Base-by-base conservation (phyloP, 768 basidiomycete genomes). In the Mycena pura region DNA sequence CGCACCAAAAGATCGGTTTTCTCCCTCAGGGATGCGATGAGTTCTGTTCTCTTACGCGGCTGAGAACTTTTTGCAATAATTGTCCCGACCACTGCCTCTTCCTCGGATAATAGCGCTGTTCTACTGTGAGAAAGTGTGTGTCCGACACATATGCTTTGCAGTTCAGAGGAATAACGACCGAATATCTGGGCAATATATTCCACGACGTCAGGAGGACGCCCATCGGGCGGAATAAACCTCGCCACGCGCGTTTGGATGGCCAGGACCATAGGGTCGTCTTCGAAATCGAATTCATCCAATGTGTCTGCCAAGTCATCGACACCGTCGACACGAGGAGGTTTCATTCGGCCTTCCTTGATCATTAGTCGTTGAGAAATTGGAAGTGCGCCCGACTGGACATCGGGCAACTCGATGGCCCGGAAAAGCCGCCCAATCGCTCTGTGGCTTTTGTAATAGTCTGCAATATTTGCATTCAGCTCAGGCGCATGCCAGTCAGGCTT, bases 401-500 rank as follows among this genome's bases (percentile, higher is more conserved):
- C 76, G 2, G 83, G 84, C 19, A 91, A 76, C 15, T 85, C 76
- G 66, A 92, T 86, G 2, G 62, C 82, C 48, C 90, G 81, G 67
- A 83, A 91, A 11, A 92, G 79, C 52, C 75, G 72, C 3, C 90
- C 90, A 38, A 92, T 84, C 1, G 86, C 86, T 24, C 77, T 71
- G 1, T 67, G 10, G 66, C 89, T 90, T 45, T 63, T 34, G 65
- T 91, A 91, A 70, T 79, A 86, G 29, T 74, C 71, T 0, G 39
- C 68, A 17, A 57, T 68, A 50, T 77, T 66, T 3, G 65, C 69
- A 15, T 75, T 73, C 17, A 81, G 86, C 72, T 90, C 88, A 17
- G 86, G 87, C 2, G 86, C 87, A 68, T 80, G 77, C 87, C 88
- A 90, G 69, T 90, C 88, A 9, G 88, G 89, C 63, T 72, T 81